Evolutionary conservation across 2,329 filamentous ascomycete species (phyloP), one percentile per base, ranked within the genome.

Genomic region (Chrysoporthe austroafricana): DNA sequence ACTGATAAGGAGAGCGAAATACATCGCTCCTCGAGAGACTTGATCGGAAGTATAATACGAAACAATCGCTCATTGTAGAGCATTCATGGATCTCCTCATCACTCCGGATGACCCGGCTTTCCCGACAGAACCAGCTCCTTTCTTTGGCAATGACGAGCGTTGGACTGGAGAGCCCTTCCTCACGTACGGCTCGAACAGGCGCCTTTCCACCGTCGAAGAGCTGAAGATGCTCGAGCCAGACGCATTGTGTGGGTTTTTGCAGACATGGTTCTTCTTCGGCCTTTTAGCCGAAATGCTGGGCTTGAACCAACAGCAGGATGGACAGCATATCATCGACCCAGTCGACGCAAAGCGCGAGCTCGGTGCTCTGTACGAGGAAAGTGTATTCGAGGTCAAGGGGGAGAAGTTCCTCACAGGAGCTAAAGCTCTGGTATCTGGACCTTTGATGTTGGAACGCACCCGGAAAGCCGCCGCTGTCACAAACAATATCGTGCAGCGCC

Each of bases 231-330:
- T 73, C 3, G 69, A 73, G 8, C 54, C 69, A 8, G 66, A 67
- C 3, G 73, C 74, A 13, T 64, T 74, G 11, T 68, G 76, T 44
- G 63, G 71, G 0, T 76, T 77, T 54, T 59, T 76, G 16, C 77
- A 78, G 63, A 77, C 74, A 7, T 79, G 77, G 76, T 69, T 79
- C 8, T 78, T 73, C 62, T 77, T 79, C 66, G 77, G 77, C 0
- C 67, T 76, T 4, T 42, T 76, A 18, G 71, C 74, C 5, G 77
- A 79, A 63, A 71, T 76, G 39, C 48, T 77, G 3, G 71, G 73
- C 32, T 62, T 75, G 3, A 76, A 76, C 57, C 72, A 73, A 62
- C 62, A 69, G 0, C 57, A 59, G 2, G 62, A 70, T 5, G 72
- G 71, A n/a, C 21, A 46, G 1, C 62, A 68, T 6, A 52, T 73